Conservation (phyloP, 2,329 filamentous ascomycete species). For the Fusarium sp. region DNA sequence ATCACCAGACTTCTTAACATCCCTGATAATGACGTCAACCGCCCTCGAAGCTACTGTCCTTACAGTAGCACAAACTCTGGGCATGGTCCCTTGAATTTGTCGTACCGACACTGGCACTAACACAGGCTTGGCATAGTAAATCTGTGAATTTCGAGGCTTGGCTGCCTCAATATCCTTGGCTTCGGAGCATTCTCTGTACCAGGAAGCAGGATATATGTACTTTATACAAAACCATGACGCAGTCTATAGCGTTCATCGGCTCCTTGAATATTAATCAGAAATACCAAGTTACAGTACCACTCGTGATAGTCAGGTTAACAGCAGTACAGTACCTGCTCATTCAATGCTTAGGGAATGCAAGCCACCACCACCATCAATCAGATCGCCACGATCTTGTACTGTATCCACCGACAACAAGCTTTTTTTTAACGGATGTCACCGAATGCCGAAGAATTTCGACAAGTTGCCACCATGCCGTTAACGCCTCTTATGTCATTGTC, state of each 20-base stretch:
- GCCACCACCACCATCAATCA: constrained; percentile 18
- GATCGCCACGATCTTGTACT: constrained; percentile 1
- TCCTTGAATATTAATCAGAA: background rate
- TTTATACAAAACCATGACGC: background rate
- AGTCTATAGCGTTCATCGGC: background rate
- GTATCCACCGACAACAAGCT: constrained; percentile 28
- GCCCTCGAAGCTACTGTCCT: background rate
- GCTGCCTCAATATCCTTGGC: constrained; percentile 9
- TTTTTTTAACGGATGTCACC: constrained; percentile 30
- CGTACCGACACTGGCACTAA: constrained; percentile 22
- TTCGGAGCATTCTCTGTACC: background rate
- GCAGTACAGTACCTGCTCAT: background rate
- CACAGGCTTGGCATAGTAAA: constrained; percentile 21
- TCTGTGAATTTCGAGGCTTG: constrained; percentile 4
- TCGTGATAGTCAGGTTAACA: background rate
- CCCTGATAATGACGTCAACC: constrained; percentile 37
- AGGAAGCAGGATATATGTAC: background rate
- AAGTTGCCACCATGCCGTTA: constrained; percentile 20
- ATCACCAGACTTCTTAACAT: constrained; percentile 31
- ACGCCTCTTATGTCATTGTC: constrained; percentile 32
- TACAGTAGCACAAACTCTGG: constrained; percentile 4
- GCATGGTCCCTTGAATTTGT: constrained; percentile 33
- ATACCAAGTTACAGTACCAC: background rate
- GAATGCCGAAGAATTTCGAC: constrained; percentile 12
- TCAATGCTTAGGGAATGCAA: background rate